Base-by-base conservation (phyloP, 2,329 filamentous ascomycete species). In the Dothideomycetes sp. region DNA sequence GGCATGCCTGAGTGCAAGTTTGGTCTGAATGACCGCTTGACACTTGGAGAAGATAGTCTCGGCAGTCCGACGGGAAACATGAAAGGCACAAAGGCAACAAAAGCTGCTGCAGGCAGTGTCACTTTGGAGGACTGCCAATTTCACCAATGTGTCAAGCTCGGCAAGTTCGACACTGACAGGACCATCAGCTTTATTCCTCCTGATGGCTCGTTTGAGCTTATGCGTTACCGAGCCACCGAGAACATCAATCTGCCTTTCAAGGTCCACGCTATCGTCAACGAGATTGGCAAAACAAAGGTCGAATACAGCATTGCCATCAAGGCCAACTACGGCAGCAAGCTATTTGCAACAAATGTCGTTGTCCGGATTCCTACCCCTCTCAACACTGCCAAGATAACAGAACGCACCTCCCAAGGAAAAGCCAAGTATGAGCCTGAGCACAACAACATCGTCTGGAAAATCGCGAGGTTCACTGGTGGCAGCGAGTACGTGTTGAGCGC, bases 201-300 rank as follows among this genome's bases (percentile, higher is more conserved):
- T 3, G 91, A 98, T 58, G 91, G 91, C 49, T 89, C 95, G 58
- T 98, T 98, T 61, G 91, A 98, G 66, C 74, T 98, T 46, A 98
- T 98, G 91, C 82, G 88, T 35, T 98, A 98, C 63, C 86, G 93
- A 38, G 88, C 91, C 9, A 96, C 89, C 17, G 91, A 98, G 61
- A 98, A 98, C 56, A 89, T 98, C 58, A 98, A 98, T 58, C 70
- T 98, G 12, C 93, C 91, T 0, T 98, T 98, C 75, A 96, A 95
- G 61, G 87, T 98, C 8, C 91, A 98, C 58, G 89, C 89, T 49
- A 98, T 98, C 50, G 91, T 98, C 56, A 94, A 94, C 58, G 91
- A 98, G 63, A 76, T 96, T 44, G 89, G 91, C 49, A 93, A 91
- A 57, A 91, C 86, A 31, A 96, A 95, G 63, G 91, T 98, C 45